Evolutionary conservation across 805 yeast species (phyloP).

Genomic region (Barnettozyma siamensis): DNA sequence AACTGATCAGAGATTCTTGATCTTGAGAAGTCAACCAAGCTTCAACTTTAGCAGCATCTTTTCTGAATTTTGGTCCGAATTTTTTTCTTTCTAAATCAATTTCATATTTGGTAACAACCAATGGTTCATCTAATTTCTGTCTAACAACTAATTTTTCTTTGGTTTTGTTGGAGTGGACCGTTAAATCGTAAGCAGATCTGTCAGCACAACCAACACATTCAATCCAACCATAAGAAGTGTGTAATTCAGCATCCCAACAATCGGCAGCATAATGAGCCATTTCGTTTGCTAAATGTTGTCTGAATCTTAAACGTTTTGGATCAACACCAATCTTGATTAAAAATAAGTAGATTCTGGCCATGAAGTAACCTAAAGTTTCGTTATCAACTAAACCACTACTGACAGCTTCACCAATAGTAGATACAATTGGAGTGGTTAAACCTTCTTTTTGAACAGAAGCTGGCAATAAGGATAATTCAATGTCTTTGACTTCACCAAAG

Average conservation of each 20-base stretch:
- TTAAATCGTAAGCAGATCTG: constrained; percentile 94
- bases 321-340: constrained; percentile 88
- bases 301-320: constrained; percentile 76
- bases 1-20: constrained; percentile 77
- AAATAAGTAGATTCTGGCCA: constrained; percentile 88
- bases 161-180: constrained; percentile 92
- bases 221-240: constrained; percentile 97
- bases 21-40: constrained; percentile 68
- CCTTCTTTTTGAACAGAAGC: constrained; percentile 87
- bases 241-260: constrained; percentile 99
- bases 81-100: constrained; percentile 88
- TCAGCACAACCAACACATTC: constrained; percentile 99
- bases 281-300: constrained; percentile 98
- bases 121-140: constrained; percentile 80
- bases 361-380: constrained; percentile 93
- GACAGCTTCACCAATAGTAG: constrained; percentile 89
- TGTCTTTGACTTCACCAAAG: constrained; percentile 69
- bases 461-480: constrained; percentile 74
- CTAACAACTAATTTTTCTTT: constrained; percentile 94
- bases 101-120: constrained; percentile 76
- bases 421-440: constrained; percentile 55
- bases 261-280: constrained; percentile 99
- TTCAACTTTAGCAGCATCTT: constrained; percentile 92
- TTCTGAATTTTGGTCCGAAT: constrained; percentile 97
- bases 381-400: constrained; percentile 83